Base-by-base conservation (phyloP, 441 rosid genomes). In the Manihot esculenta region DNA sequence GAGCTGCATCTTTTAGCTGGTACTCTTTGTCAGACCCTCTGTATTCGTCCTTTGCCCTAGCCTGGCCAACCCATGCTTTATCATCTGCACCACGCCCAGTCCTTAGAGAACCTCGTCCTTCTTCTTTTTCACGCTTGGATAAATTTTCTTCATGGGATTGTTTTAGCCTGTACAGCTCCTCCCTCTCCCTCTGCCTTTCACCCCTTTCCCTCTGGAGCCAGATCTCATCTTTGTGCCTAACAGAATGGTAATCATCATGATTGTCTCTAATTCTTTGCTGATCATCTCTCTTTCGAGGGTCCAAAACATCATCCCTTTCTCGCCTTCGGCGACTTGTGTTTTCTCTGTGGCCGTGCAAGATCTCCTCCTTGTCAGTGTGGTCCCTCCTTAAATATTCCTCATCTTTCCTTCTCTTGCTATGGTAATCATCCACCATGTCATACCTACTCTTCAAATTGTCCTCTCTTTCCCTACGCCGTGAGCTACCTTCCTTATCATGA, bases 201-300 rank as follows among this genome's bases (percentile, higher is more conserved):
- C 83, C 83, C 75, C 90, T 89, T 69, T 92, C 99, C 82, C 97
- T 85, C 69, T 77, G 88, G 66, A 78, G 67, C 88, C 87, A 86
- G 59, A 62, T 73, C 78, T 93, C 96, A 73, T 91, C 98, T 80
- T 85, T 93, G 71, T 87, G 93, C 84, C 93, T 86, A 68, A 77
- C 80, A 84, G 95, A 81, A 73, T 80, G 86, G 81, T 82, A 87
- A 73, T 86, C 95, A 45, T 87, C 91, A 79, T 83, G 76, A 78
- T 74, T 81, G 66, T 90, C 99, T 78, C 97, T 88, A 72, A 68
- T 85, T 82, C 92, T 87, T 76, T 83, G 91, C 82, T 84, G 94
- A 72, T 85, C 89, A 59, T 86, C 97, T 90, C 97, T 82, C 86
- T 84, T 87, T 74, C 89, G 84, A 62, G 77, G 87, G 61, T 90